Evolutionary conservation across 1,139 yeast species (phyloP), one percentile per base, ranked within the genome.

Genomic region (Taiozyma sp.): DNA sequence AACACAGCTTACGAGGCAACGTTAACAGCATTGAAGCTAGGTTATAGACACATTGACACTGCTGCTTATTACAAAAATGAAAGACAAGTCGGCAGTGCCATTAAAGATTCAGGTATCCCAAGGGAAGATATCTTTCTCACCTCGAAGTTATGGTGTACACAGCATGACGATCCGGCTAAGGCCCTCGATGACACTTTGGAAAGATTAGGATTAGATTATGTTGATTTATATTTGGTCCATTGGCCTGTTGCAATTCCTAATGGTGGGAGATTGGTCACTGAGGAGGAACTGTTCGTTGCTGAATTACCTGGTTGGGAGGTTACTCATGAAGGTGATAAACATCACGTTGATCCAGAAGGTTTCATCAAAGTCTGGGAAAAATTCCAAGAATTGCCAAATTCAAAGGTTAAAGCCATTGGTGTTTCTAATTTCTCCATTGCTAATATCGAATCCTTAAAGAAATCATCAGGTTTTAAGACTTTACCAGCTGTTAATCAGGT

Each of bases 361-460:
- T 78, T 74, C 60, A 68, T 80, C 54, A 80, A 84, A 62, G 81
- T 95, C 47, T 88, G 86, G 79, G 79, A 79, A 65, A 71, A 71
- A 51, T 73, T 87, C 72, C 91, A 87, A 70, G 74, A 78, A 56
- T 70, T 86, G 51, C 73, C 79, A 58, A 68, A 28, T 8, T 27
- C 32, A 8, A 43, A 29, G 10, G 38, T 16, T 3, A 43, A 13
- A 9, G 38, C 45, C 8, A 43, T 43, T 30, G 45, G 45, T 29
- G 45, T 43, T 30, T 43, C 38, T 7, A 43, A 43, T 9, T 43
- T 29, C 13, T 19, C 38, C 10, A 14, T 43, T 16, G 19, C 29
- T 9, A 19, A 43, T 14, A 28, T 43, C 10, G 38, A 43, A 19
- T 19, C 23, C 3, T 22, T 43, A 7, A 19, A 19, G 6, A 9